Base-by-base conservation (phyloP, 169 alveolate species). In the Plasmodium chabaudi region DNA sequence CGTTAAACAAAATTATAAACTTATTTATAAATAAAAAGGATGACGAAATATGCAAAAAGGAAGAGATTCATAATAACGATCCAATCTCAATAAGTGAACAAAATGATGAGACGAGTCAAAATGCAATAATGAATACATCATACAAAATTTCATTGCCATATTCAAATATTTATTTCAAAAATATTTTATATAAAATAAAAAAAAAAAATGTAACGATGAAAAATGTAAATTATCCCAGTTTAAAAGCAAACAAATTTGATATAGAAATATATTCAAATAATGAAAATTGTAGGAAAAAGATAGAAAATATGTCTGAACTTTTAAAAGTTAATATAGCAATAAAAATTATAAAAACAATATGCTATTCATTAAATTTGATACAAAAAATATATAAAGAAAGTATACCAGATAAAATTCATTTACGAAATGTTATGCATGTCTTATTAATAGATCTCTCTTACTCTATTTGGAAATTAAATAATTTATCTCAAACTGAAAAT, bases 381-480 rank as follows among this genome's bases (percentile, higher is more conserved):
- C 89, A 79, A 67, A 79, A 46, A 56, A 56, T 67, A 23, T 27
- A 65, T 27, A 79, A 79, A 60, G 79, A 79, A 21, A 79, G 68
- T 55, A 34, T 17, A 25, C 34, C 49, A 68, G 69, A 79, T 23
- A 79, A 79, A 71, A 79, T 23, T 27, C 27, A 25, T 5, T 23
- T 79, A 9, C 57, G 75, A 47, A 65, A 57, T 10, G 53, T 46
- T 6, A 42, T 79, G 47, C 56, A 42, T 61, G 53, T 13, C 49
- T 42, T 79, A 57, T 71, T 79, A 61, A 25, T 51, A 21, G 82
- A 79, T 79, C 55, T 79, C 39, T 79, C 89, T 6, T 79, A 70
- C 44, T 55, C 67, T 46, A 79, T 79, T 71, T 56, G 71, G 19
- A 79, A 79, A n/a, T 65, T 51, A 42, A 79, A 67, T 15, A 23